phyloP scores from a whole-genome alignment of 495 filamentous ascomycete genomes.

The Baudoinia panamericana region DNA sequence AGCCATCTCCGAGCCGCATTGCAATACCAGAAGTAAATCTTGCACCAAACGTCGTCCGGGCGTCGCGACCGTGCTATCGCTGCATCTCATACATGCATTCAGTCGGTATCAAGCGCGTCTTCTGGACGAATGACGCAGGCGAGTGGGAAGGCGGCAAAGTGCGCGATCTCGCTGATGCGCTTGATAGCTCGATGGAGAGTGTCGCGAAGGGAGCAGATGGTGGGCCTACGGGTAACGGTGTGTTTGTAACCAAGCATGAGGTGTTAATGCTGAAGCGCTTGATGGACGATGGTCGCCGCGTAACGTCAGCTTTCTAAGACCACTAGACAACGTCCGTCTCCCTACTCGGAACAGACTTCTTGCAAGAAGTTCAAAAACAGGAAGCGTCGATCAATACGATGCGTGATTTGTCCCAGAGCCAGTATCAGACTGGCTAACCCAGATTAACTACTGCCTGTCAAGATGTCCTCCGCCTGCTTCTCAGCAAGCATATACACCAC shows the following conservation, averaged over 20 bases:
- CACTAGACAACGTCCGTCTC: no score
- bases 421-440: no score
- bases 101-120: constrained; percentile 41
- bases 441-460: no score
- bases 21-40: neutral
- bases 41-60: constrained; percentile 7
- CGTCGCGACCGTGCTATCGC: constrained; percentile 39
- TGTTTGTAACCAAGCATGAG: constrained; percentile 43
- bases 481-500: no score
- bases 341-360: no score
- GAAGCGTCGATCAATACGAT: no score
- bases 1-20: constrained; percentile 4
- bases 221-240: constrained; percentile 13
- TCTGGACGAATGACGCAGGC: constrained; percentile 38
- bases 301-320: no score
- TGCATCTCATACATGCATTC: constrained; percentile 39
- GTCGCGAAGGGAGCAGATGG: constrained; percentile 10
- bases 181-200: constrained; percentile 25
- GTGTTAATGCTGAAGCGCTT: constrained; percentile 34
- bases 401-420: no score
- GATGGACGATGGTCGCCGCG: constrained; percentile 25
- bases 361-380: no score
- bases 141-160: constrained; percentile 40
- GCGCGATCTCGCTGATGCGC: constrained; percentile 34
- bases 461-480: no score